Conservation (phyloP, 106 monocot genomes). For the Vanilla planifolia region DNA sequence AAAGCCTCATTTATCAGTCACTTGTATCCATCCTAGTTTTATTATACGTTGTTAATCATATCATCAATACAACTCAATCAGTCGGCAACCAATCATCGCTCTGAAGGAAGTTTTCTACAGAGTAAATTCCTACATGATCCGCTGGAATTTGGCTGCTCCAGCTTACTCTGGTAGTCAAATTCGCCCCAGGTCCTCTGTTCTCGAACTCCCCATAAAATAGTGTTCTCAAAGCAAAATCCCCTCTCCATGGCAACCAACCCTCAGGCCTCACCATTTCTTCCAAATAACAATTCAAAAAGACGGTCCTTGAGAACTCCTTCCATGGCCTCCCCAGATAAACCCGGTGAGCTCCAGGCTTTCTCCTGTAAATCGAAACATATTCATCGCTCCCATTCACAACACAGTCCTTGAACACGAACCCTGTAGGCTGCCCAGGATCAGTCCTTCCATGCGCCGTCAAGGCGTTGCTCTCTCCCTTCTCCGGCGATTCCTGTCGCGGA, state of each 20-base stretch:
- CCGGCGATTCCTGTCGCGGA: slow-evolving; percentile 43
- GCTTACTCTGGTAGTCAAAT: slow-evolving; percentile 36
- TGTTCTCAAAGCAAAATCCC: slow-evolving; percentile 68
- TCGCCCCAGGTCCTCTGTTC: slow-evolving; percentile 63
- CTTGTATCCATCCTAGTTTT: too few relatives aligned
- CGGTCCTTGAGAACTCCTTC: slow-evolving; percentile 86
- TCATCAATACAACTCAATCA: too few relatives aligned
- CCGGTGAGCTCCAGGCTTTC: slow-evolving; percentile 42
- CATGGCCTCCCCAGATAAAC: slow-evolving; percentile 86
- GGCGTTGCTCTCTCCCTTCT: slow-evolving; percentile 69
- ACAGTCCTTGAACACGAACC: slow-evolving; percentile 72
- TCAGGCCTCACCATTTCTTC: slow-evolving; percentile 58
- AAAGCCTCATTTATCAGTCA: too few relatives aligned
- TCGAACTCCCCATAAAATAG: slow-evolving; percentile 76
- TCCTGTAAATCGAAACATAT: slow-evolving; percentile 36
- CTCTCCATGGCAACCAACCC: slow-evolving; percentile 85
- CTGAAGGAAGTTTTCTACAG: slow-evolving; percentile 65
- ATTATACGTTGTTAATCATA: too few relatives aligned
- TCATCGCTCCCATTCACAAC: slow-evolving; percentile 56
- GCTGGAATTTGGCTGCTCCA: slow-evolving; percentile 67
- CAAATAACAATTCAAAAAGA: slow-evolving; percentile 52
- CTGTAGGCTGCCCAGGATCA: slow-evolving; percentile 80
- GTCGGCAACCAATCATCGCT: slow-evolving; percentile 57
- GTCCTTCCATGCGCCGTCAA: slow-evolving; percentile 82
- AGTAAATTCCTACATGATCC: slow-evolving; percentile 45